Evolutionary conservation across 2,329 filamentous ascomycete genomes (phyloP).

Genomic region (Cercospora zeina): DNA sequence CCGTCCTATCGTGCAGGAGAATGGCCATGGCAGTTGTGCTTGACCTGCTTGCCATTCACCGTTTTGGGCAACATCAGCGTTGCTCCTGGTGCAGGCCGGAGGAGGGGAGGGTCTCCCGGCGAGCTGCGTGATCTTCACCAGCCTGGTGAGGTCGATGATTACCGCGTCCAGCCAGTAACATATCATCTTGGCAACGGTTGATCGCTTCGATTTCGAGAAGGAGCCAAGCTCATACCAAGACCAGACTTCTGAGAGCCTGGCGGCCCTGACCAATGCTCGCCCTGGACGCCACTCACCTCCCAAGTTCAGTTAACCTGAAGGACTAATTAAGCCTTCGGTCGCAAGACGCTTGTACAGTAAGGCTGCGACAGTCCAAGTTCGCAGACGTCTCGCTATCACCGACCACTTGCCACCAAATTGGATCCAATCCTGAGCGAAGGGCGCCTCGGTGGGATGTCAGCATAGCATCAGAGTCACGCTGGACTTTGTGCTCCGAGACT

Average conservation of each 20-base stretch:
- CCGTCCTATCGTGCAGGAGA: slow-evolving; percentile 13
- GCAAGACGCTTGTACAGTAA: slow-evolving; percentile 16
- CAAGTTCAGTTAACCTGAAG: slow-evolving; percentile 18
- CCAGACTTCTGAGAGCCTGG: neutral
- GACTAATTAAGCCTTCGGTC: slow-evolving; percentile 5
- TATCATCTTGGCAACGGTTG: slow-evolving; percentile 13
- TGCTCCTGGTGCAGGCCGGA: slow-evolving; percentile 8
- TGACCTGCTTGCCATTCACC: slow-evolving; percentile 5
- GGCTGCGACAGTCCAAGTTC: slow-evolving; percentile 13
- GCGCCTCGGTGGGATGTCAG: neutral
- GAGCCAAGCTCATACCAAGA: slow-evolving; percentile 18
- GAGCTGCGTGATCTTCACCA: slow-evolving; percentile 5
- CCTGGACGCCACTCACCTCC: slow-evolving; percentile 19
- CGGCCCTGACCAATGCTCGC: neutral
- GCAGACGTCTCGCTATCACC: neutral
- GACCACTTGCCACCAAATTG: neutral
- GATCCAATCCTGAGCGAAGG: neutral
- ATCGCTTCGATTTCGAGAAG: slow-evolving; percentile 17
- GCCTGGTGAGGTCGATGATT: slow-evolving; percentile 13
- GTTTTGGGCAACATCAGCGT: slow-evolving; percentile 9
- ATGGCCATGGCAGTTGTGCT: slow-evolving; percentile 6
- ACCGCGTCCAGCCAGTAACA: slow-evolving; percentile 11
- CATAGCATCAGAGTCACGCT: neutral
- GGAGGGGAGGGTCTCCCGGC: neutral
- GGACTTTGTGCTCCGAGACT: neutral